Base-by-base conservation (phyloP, 1,284 basidiomycete genomes). In the Tilletia caries region DNA sequence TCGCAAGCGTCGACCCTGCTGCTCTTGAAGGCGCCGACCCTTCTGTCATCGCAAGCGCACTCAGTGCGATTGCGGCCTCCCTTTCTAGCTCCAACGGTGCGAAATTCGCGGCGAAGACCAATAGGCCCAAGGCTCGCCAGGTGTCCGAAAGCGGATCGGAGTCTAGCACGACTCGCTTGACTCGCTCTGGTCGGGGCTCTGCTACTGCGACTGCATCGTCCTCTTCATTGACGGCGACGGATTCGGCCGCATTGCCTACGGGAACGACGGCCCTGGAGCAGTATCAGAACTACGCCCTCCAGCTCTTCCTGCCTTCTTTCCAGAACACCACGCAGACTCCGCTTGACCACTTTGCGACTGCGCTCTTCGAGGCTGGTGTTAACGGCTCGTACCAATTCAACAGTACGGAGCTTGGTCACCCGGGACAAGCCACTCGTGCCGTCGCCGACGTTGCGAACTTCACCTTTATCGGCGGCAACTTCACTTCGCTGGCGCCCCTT, bases 391-490 rank as follows among this genome's bases (percentile, higher is more conserved):
- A 33, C 62, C 6, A 20, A 15, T 64, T 37, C 23, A 64, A 20
- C 62, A 33, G 37, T 10, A 44, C 54, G 20, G 54, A 60, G 10
- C 54, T 60, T 3, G 54, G 54, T 8, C 5, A 6, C 12, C 54
- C 54, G 8, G 29, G 12, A 8, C 67, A 84, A 33, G 37, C 88
- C 18, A 85, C 89, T 27, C 78, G 81, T 46, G 84, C 90, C 20
- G 87, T 91, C 68, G 89, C 86, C 1, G 87, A 67, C 34, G 69
- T 71, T 12, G 73, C 64, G 12, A 67, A 89, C 29, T 80, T 83
- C 15, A 85, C 92, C 50, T 92, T 91, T 83, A 83, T 95, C 52
- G 93, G 89, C 43, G 95, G 95, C 18, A 86, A 87, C 69, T 95
- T 97, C 83, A 86, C 86, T 0, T 79, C 77, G 66, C 60, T 48